Percentiles rank a stretch among this genome's conserved stretches.
phyloP scores from a whole-genome alignment of 176 grass and related monocot genomes.

The Canna indica region DNA sequence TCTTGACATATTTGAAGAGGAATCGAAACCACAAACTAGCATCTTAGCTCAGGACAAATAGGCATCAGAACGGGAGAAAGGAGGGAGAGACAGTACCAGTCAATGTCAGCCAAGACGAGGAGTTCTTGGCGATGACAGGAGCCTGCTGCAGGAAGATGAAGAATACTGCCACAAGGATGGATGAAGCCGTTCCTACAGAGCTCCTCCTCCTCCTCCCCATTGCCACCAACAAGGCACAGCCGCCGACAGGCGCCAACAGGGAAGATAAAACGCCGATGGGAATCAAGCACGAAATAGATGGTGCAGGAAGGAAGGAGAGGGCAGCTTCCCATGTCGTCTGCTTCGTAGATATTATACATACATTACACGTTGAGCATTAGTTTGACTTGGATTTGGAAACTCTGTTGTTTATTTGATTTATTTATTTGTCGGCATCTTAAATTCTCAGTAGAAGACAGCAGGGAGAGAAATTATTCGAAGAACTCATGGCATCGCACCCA shows the following conservation, averaged over 20 bases:
- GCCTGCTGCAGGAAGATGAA: slow-evolving; percentile 23
- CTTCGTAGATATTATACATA: too few species aligned
- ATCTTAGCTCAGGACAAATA: neutral
- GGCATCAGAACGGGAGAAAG: neutral
- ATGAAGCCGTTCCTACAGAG: neutral
- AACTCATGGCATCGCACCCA: too few species aligned
- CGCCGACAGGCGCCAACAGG: neutral
- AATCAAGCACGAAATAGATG: neutral
- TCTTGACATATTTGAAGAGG: neutral
- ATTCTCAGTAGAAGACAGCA: too few species aligned
- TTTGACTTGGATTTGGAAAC: too few species aligned
- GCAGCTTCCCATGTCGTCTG: too few species aligned
- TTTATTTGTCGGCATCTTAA: too few species aligned
- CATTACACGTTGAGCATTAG: too few species aligned
- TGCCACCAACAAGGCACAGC: neutral
- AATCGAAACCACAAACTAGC: neutral
- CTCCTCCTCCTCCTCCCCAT: slow-evolving; percentile 19
- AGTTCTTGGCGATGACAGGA: slow-evolving; percentile 27
- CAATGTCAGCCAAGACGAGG: slow-evolving; percentile 39
- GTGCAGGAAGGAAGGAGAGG: neutral
- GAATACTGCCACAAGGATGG: slow-evolving; percentile 24
- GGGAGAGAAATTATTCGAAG: too few species aligned
- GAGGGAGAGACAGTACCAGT: slow-evolving; percentile 20
- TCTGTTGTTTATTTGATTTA: too few species aligned
- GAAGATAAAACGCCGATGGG: neutral